A percentile compares a stretch with the other conserved stretches of the same genome.
These are phyloP conservation scores for Pachyrhizus erosus DNA, from an alignment of 306 rosid species.

Conservation along the genomic window DNA sequence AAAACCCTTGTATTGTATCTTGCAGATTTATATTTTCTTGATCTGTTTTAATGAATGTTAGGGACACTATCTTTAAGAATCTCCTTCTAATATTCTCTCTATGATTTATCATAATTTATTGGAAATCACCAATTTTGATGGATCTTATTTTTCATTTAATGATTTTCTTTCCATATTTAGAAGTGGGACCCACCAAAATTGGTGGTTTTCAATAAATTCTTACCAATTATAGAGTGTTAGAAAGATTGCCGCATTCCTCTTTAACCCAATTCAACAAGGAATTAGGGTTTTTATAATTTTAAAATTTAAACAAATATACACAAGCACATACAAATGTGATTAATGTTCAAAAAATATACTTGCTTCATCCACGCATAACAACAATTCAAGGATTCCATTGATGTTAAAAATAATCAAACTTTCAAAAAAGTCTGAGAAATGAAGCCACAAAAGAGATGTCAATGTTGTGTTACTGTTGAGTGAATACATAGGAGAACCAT, in stretches of 20 bases:
- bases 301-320: neutral
- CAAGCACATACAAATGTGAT: slow-evolving; percentile 1
- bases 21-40: neutral
- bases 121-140: no score
- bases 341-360: neutral
- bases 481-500: slow-evolving; percentile 8
- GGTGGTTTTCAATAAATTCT: no score
- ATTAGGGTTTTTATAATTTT: neutral
- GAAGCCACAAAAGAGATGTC: slow-evolving; percentile 41
- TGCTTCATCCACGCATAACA: slow-evolving; percentile 11
- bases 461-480: neutral
- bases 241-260: no score
- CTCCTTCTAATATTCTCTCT: no score
- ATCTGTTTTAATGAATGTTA: no score
- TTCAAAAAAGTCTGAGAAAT: slow-evolving; percentile 3
- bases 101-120: no score
- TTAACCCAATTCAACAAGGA: slow-evolving; percentile 12
- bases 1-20: neutral
- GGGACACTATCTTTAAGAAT: no score
- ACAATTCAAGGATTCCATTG: neutral
- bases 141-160: no score
- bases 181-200: no score
- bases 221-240: no score
- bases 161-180: no score
- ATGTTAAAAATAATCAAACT: slow-evolving; percentile 10